Base-by-base conservation (phyloP, 192 early-diverging fungal genomes). In the Funneliformis mosseae region DNA sequence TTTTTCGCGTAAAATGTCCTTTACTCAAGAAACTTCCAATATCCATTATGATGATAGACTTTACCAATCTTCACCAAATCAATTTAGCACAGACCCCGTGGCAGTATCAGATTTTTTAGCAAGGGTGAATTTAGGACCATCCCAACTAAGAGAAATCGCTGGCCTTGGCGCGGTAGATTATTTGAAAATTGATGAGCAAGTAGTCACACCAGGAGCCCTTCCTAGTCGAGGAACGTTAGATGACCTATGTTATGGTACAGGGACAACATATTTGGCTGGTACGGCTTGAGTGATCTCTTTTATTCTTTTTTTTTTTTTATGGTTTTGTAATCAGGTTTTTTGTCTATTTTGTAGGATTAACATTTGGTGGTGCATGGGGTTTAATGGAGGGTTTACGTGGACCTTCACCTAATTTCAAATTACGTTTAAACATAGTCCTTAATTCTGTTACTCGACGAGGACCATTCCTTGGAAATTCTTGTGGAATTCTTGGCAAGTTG, bases 231-330 rank as follows among this genome's bases (percentile, higher is more conserved):
- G 93, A 46, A 91, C 91, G 89, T 88, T 90, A 55, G 94, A 95
- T 80, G 93, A 94, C 85, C 88, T 95, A 21, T 93, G 92, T 87
- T 95, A 95, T 84, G 94, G 94, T 60, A 94, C 93, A 8, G 94
- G 94, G 16, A 89, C 92, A 8, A 89, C 92, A 81, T 95, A 95
- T 81, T 85, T 95, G 74, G 84, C 90, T 45, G 94, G 93, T 61
- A 83, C 64, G 81, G 7, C 18, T 14, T 39, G 21, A 14, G 8
- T 33, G 55, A 21, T 21, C 28, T 16, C 28, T 59, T 38, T 72
- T 28, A 43, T 68, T 3, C 16, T 18, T 21, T 38, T 8, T n/a
- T 46, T 43, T 9, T 60, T 73, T 48, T 18, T 74, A 25, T 9
- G 16, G 8, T 25, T 38, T 9, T 3, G 33, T n/a, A 12, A 28